Base-by-base conservation (phyloP, 148 eudicot genomes). In the Fagopyrum tataricum region DNA sequence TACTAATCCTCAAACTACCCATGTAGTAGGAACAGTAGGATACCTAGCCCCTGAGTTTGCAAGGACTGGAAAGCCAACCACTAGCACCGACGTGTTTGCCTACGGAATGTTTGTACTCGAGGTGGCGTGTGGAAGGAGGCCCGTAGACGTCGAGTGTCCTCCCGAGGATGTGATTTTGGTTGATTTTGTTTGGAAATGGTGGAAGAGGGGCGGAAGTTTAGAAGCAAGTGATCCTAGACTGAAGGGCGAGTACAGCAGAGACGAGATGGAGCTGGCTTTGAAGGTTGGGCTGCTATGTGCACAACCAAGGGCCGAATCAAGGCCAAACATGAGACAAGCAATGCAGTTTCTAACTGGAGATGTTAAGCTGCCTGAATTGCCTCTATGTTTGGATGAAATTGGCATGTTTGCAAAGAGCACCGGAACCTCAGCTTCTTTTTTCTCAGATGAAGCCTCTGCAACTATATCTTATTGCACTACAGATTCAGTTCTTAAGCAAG, bases 251-350 rank as follows among this genome's bases (percentile, higher is more conserved):
- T 81, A 73, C 51, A 73, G 46, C 9, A 43, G 17, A 43, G 61
- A 70, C 46, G 84, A 80, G 69, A 74, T 81, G 86, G 78, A 78
- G 59, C 46, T 80, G 70, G 81, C 74, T 31, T 58, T 83, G 46
- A 83, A 80, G 61, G 66, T 83, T 42, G 86, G 86, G 12, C 14
- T 83, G 18, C 71, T 78, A 21, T 83, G 86, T 26, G 76, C 81
- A 20, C 86, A 83, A 42, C 49, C 74, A 24, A 68, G 72, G 66
- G 68, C 83, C 40, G 81, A 77, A 44, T 48, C 73, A 44, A 77
- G 84, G 79, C 84, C 82, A 21, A 81, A 76, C 11, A 84, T 84
- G 82, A 76, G 84, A 74, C 82, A 83, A 52, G 84, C 70, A 7
- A 72, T 76, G 75, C 84, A 76, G 52, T 78, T 74, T 79, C 76